These are phyloP conservation scores for Nepenthes alata DNA, from an alignment of 179 eudicot species.

Conservation along the genomic window DNA sequence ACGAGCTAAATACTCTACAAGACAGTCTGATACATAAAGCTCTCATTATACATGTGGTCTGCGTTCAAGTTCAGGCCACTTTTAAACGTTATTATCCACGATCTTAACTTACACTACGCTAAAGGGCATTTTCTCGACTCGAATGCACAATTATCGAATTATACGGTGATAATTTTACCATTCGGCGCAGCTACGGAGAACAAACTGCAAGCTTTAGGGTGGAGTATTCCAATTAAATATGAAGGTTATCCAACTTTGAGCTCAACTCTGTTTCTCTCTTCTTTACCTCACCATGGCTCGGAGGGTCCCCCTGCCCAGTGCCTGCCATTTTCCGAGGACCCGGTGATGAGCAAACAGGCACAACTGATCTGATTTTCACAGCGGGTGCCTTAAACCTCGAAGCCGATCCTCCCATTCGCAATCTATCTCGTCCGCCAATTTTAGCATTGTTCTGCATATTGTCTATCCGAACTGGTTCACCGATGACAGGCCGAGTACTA, in stretches of 20 bases:
- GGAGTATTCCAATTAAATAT: conserved; percentile 4
- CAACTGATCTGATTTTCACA: conserved; percentile 44
- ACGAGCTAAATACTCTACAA: too few relatives aligned
- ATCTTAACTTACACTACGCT: too few relatives aligned
- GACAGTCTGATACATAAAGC: too few relatives aligned
- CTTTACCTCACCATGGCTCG: conserved; percentile 7
- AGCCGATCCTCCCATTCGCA: conserved; percentile 13
- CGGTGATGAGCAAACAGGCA: conserved; percentile 45
- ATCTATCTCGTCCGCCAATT: background rate
- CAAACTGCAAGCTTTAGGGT: too few relatives aligned
- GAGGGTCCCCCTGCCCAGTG: conserved; percentile 14
- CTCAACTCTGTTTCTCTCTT: conserved; percentile 7
- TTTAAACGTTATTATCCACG: too few relatives aligned
- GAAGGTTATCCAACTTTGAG: conserved; percentile 17
- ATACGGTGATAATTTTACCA: too few relatives aligned
- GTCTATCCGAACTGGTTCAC: conserved; percentile 12
- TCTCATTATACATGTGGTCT: too few relatives aligned
- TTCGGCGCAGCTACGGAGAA: too few relatives aligned
- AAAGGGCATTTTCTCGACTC: too few relatives aligned
- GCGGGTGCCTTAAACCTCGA: conserved; percentile 34
- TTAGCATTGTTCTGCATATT: conserved; percentile 10
- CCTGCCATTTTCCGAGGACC: conserved; percentile 19
- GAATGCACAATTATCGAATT: too few relatives aligned
- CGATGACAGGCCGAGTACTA: conserved; percentile 6
- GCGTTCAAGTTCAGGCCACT: too few relatives aligned